Evolutionary conservation across 495 filamentous ascomycete species (phyloP), one percentile per base, ranked within the genome.

Genomic region (Hamigera avellanea): DNA sequence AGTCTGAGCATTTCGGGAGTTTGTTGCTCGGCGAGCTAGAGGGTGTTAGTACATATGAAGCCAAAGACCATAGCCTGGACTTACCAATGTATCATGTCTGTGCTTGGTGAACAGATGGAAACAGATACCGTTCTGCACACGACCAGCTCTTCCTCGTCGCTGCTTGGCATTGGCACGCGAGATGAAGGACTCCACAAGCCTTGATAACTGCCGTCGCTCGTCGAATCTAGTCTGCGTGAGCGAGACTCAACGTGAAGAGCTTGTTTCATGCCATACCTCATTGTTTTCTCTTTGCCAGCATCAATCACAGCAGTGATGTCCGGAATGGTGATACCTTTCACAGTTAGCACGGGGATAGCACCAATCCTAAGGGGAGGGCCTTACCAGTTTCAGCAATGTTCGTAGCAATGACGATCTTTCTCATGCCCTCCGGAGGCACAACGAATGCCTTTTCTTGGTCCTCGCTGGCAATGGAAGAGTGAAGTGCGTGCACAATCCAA

Each of bases 281-380:
- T 96, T 50, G 93, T 91, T 42, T 89, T 87, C 54, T 95, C 89
- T 54, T 91, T 95, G 35, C 89, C 88, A 9, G 84, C 81, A 57
- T 96, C 89, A 39, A 96, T 80, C 17, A 96, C 89, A 46, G 86
- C 93, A 3, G 89, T 95, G 25, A 96, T 79, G 55, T 95, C 89
- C 1, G 89, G 89, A 45, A 96, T 96, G 0, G 89, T 96, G 48
- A 96, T 93, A 55, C 57, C 54, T 53, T 23, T 31, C 6, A 29
- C 14, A 12, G 23, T 46, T 23, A 50, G 37, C 21, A 23, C 3
- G 12, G 17, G 2, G 18, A 3, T 23, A 36, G 6, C 14, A 13
- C 7, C 14, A 21, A 17, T 30, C 7, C 18, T 4, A 26, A 5
- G 6, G 18, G 17, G n/a, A 32, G 12, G 26, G 17, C 16, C 35